phyloP scores from a whole-genome alignment of 106 monocot species.

The Dendrobium nobile region DNA sequence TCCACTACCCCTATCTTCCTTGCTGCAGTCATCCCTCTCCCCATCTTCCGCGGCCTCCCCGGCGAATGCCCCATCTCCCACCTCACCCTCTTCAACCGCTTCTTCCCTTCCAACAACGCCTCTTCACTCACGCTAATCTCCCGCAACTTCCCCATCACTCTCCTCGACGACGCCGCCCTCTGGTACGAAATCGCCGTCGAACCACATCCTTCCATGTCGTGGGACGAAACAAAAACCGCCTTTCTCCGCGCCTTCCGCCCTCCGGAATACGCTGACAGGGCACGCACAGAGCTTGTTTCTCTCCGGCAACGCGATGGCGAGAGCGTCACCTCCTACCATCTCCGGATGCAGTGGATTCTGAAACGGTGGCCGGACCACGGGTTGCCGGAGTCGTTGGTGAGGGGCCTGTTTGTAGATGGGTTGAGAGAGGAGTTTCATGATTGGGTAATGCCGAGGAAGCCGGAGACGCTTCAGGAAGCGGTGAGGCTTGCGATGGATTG shows the following conservation, averaged over 20 bases:
- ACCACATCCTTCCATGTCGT: constrained; percentile 25
- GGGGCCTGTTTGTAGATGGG: constrained; percentile 65
- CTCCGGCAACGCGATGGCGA: constrained; percentile 21
- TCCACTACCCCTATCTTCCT: neutral
- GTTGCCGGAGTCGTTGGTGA: constrained; percentile 47
- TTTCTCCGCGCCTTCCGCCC: constrained; percentile 19
- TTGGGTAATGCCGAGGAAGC: constrained; percentile 47
- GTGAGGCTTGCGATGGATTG: constrained; percentile 45
- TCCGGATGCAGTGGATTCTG: constrained; percentile 37
- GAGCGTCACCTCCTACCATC: constrained; percentile 15
- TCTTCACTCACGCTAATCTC: constrained; percentile 6
- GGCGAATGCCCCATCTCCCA: constrained; percentile 42
- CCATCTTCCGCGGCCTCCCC: constrained; percentile 33
- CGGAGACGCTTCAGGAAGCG: constrained; percentile 58
- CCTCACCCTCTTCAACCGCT: constrained; percentile 40
- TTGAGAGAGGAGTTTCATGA: constrained; percentile 51
- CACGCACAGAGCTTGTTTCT: constrained; percentile 16
- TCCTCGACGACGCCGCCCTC: constrained; percentile 37
- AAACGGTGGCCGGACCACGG: constrained; percentile 74
- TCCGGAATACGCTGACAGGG: constrained; percentile 6
- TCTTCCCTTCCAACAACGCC: constrained; percentile 36
- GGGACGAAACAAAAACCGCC: constrained; percentile 23
- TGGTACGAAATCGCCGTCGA: constrained; percentile 43
- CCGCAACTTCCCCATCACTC: constrained; percentile 43
- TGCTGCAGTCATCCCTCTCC: constrained; percentile 26